These are phyloP conservation scores for Vitis hybrid DNA, from an alignment of 177 flowering plant genomes.

Conservation along the genomic window DNA sequence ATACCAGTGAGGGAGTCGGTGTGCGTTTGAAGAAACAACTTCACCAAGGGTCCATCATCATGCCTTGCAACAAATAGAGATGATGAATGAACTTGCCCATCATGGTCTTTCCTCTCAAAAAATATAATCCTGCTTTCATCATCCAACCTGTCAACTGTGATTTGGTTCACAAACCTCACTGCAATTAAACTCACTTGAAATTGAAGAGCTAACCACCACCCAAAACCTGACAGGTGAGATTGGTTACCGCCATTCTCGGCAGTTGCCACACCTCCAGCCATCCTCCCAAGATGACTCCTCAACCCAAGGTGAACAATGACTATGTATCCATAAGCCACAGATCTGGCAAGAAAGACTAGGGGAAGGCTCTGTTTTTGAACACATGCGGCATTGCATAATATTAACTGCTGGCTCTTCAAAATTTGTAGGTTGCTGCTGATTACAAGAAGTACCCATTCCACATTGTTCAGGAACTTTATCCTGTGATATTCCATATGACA, in stretches of 20 bases:
- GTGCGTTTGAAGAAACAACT: too few relatives aligned
- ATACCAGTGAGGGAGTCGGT: too few relatives aligned
- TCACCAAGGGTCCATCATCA: too few relatives aligned
- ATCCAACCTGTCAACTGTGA: too few relatives aligned
- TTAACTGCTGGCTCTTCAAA: constrained; percentile 17
- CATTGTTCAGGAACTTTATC: constrained; percentile 21
- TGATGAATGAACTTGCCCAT: too few relatives aligned
- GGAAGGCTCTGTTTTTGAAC: constrained; percentile 44
- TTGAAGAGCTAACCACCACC: background rate
- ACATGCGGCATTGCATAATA: constrained; percentile 41
- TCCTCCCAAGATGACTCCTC: constrained; percentile 31
- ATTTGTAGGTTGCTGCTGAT: constrained; percentile 19
- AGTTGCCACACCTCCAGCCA: constrained; percentile 77
- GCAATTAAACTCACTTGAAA: background rate
- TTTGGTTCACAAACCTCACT: too few relatives aligned
- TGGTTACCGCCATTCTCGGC: constrained; percentile 73
- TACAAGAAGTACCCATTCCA: constrained; percentile 13
- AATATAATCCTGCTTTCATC: background rate
- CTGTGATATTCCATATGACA: constrained; percentile 9
- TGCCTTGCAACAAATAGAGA: too few relatives aligned
- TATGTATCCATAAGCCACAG: constrained; percentile 65
- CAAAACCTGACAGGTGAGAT: background rate
- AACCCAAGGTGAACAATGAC: constrained; percentile 75
- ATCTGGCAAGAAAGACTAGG: constrained; percentile 65
- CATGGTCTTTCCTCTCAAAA: too few relatives aligned